Base-by-base conservation (phyloP, 2,329 filamentous ascomycete species). In the Neoascochyta sp. region DNA sequence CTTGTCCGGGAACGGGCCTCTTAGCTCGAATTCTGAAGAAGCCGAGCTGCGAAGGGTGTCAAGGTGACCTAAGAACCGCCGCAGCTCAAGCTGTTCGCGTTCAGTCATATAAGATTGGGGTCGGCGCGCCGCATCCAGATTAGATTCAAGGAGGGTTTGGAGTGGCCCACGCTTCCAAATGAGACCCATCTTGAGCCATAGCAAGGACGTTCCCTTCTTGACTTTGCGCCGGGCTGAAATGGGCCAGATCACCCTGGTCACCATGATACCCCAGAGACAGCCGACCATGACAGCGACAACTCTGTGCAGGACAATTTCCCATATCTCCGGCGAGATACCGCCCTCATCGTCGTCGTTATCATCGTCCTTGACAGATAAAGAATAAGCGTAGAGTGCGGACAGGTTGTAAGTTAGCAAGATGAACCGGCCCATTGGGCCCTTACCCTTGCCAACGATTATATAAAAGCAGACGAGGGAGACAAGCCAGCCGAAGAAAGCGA, bases 391-490 rank as follows among this genome's bases (percentile, higher is more conserved):
- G 3, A 98, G 74, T 6, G 87, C 87, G 11, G 86, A 90, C 23
- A 98, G 80, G 55, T 98, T 98, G 71, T 96, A 98, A 1, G 90
- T 94, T 24, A 98, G 75, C 55, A 96, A 77, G 41, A 93, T 92
- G 57, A 95, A 96, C 29, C 92, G 81, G 22, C 89, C 90, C 64
- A 96, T 83, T 1, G 90, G 88, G 0, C 86, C 89, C 59, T 90
- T 90, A 24, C 83, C 82, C 53, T 80, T 75, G 16, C 82, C 85
- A 30, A 96, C 69, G 45, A 93, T 95, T 52, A 95, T 81, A 62
- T 90, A 94, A 54, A 94, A 94, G 47, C 86, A 92, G 56, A 80
- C 82, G 17, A 89, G 72, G 7, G 86, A 81, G 51, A 94, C 81
- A 1, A 88, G 53, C 74, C 84, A 89, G 15, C 92, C 89, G 28